Percentiles rank a stretch among this genome's conserved stretches.
Evolutionary conservation across 2,329 filamentous ascomycete genomes (phyloP).

Genomic region (Aspergillus aculeatinus): DNA sequence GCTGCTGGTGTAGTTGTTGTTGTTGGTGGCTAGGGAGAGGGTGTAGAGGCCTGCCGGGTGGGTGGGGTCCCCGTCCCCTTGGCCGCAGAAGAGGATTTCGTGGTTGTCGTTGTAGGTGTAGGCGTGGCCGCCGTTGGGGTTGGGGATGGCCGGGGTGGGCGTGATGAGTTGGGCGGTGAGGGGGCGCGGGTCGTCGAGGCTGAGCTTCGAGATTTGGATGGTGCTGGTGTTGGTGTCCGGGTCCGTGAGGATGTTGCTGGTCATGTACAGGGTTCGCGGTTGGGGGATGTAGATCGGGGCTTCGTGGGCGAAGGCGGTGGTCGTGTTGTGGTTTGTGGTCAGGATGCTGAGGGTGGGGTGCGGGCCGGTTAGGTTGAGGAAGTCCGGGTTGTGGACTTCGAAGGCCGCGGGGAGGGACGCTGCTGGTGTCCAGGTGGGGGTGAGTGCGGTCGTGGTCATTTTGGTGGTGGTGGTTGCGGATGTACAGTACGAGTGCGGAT

Average conservation of each 20-base stretch:
- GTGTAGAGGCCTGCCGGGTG: conserved; percentile 23
- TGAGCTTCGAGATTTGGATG: conserved; percentile 22
- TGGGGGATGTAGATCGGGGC: conserved; percentile 42
- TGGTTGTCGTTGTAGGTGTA: neutral
- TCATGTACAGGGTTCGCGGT: conserved; percentile 40
- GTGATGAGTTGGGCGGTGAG: conserved; percentile 38
- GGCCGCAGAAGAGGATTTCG: conserved; percentile 46
- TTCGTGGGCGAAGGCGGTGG: conserved; percentile 53
- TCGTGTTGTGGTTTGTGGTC: conserved; percentile 27
- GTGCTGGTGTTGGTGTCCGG: conserved; percentile 18
- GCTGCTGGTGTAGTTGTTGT: neutral
- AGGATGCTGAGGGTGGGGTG: conserved; percentile 40
- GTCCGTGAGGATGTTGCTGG: conserved; percentile 33
- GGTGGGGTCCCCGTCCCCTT: conserved; percentile 35
- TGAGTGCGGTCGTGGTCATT: too few species aligned
- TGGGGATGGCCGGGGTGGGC: conserved; percentile 35
- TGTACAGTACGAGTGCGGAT: too few species aligned
- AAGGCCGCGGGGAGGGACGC: neutral
- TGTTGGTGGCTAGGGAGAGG: conserved; percentile 17
- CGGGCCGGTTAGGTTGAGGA: conserved; percentile 36
- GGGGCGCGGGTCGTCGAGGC: conserved; percentile 4
- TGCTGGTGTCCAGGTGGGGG: too few species aligned
- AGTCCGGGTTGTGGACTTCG: conserved; percentile 21
- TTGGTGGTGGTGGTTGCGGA: too few species aligned
- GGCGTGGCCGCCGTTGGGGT: conserved; percentile 53